Evolutionary conservation across 139 green algal species (phyloP).

Genomic region (Chlorella sorokiniana): DNA sequence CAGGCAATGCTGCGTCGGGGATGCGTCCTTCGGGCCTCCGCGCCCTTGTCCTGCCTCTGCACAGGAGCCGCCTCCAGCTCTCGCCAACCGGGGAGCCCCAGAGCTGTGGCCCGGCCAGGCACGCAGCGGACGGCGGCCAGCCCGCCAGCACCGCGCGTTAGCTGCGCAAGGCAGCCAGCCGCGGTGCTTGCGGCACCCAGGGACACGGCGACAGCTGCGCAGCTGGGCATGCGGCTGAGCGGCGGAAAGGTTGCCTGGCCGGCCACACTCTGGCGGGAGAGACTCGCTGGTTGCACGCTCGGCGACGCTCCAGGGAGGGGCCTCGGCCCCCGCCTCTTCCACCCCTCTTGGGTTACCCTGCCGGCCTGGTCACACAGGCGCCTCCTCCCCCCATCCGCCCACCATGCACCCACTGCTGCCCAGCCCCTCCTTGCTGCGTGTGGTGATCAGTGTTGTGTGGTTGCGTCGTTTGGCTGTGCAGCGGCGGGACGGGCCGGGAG

Average conservation of each 20-base stretch:
- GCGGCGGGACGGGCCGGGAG: neutral
- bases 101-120: constrained; percentile 3
- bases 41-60: constrained; percentile 12
- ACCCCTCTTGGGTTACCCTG: neutral
- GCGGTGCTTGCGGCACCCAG: neutral
- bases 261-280: constrained; percentile 19
- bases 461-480: neutral
- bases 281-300: constrained; percentile 11
- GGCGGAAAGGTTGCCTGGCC: constrained; percentile 1
- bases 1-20: constrained; percentile 7
- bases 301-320: neutral
- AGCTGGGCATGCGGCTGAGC: neutral
- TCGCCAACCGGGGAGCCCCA: neutral
- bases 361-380: neutral
- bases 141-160: neutral
- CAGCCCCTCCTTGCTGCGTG: neutral
- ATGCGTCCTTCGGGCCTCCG: constrained; percentile 12
- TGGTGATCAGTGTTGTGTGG: neutral
- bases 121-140: neutral
- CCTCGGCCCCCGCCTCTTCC: neutral
- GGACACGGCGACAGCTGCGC: neutral
- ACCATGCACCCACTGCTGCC: neutral
- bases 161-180: neutral
- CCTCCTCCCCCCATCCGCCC: neutral
- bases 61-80: constrained; percentile 11